phyloP scores from a whole-genome alignment of 352 stramenopile genomes.

The Globisporangium irregulare region DNA sequence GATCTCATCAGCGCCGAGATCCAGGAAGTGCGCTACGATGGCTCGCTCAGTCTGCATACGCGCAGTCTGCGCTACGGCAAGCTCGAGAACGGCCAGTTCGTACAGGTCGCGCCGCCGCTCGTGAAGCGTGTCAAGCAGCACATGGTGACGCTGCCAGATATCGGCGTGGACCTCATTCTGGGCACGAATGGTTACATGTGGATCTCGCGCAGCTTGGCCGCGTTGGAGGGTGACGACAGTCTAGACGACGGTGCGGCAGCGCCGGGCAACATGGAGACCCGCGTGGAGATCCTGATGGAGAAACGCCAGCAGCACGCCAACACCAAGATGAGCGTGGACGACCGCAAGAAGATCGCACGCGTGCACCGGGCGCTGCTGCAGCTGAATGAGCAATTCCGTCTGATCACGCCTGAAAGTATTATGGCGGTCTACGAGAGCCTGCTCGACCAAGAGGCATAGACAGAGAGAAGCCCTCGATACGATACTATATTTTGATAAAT shows the following conservation, averaged over 20 bases:
- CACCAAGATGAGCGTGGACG: conserved; percentile 68
- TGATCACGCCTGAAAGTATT: conserved; percentile 92
- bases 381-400: conserved; percentile 86
- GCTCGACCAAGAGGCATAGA: conserved; percentile 24
- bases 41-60: conserved; percentile 93
- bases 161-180: conserved; percentile 90
- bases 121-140: conserved; percentile 95
- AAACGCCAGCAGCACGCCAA: conserved; percentile 87
- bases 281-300: conserved; percentile 90
- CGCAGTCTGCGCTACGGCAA: conserved; percentile 94
- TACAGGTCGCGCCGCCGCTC: conserved; percentile 84
- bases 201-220: conserved; percentile 87
- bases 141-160: conserved; percentile 80
- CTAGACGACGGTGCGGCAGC: conserved; percentile 36
- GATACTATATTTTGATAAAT: conserved; percentile 12
- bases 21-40: conserved; percentile 88
- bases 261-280: conserved; percentile 67
- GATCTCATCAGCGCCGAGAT: conserved; percentile 94
- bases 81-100: conserved; percentile 93
- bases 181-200: conserved; percentile 96
- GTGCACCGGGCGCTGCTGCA: conserved; percentile 88
- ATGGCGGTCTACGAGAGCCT: conserved; percentile 79
- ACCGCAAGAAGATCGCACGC: conserved; percentile 83
- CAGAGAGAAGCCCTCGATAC: not conserved
- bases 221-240: conserved; percentile 31